Conservation (phyloP, 2,329 filamentous ascomycete genomes). For the Fusarium sarcochroum region DNA sequence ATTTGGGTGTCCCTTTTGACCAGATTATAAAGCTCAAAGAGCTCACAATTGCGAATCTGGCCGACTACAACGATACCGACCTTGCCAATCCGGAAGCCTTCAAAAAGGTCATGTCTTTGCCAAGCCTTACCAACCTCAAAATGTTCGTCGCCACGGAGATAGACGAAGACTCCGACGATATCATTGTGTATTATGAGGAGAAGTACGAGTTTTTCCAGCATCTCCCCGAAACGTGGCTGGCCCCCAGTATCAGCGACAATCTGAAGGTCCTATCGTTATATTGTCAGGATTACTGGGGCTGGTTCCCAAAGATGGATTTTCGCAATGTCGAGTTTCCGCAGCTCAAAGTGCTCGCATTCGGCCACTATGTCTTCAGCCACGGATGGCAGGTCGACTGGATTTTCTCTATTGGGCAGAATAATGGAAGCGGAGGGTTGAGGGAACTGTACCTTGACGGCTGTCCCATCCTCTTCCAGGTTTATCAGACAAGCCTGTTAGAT, state of each 20-base stretch:
- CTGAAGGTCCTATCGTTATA: constrained; percentile 56
- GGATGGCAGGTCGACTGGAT: constrained; percentile 64
- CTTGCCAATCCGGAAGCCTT: constrained; percentile 20
- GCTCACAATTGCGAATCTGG: constrained; percentile 25
- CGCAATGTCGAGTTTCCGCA: constrained; percentile 52
- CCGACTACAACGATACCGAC: constrained; percentile 7
- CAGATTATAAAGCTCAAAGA: constrained; percentile 23
- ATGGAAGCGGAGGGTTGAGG: constrained; percentile 45
- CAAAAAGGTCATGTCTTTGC: neutral
- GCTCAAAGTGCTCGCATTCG: constrained; percentile 57
- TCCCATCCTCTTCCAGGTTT: constrained; percentile 48
- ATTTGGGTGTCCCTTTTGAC: neutral
- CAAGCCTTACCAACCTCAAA: constrained; percentile 23
- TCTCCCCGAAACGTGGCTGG: constrained; percentile 37
- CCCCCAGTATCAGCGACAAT: constrained; percentile 16
- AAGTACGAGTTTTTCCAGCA: constrained; percentile 40
- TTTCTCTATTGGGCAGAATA: constrained; percentile 50
- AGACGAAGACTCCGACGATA: neutral
- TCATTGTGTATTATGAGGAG: neutral
- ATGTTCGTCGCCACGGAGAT: constrained; percentile 1
- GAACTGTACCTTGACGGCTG: constrained; percentile 61
- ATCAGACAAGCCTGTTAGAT: neutral
- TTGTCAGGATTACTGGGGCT: constrained; percentile 55
- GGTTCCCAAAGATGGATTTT: constrained; percentile 56
- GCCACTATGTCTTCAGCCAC: constrained; percentile 58